Conservation (phyloP, 2,329 filamentous ascomycete genomes). For the Apiospora sp. region DNA sequence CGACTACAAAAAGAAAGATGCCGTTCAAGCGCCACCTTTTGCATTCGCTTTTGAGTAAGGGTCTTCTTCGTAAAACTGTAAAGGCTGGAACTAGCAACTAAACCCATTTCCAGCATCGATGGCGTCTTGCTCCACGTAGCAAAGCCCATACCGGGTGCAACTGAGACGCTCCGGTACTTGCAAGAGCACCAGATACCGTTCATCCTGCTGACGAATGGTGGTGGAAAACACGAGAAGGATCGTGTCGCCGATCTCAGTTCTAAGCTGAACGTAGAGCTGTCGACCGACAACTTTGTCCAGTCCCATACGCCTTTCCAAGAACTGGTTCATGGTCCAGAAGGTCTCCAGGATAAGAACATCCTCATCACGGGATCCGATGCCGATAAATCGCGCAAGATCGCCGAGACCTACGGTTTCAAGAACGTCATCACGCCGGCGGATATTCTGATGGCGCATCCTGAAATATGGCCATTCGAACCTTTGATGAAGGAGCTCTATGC, state of each 20-base stretch:
- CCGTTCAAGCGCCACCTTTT: constrained; percentile 29
- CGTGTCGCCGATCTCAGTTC: constrained; percentile 74
- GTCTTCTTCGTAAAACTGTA: constrained; percentile 21
- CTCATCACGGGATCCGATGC: constrained; percentile 77
- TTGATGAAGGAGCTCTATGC: constrained; percentile 70
- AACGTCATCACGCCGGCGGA: constrained; percentile 88
- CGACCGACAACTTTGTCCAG: constrained; percentile 79
- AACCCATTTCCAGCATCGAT: constrained; percentile 69
- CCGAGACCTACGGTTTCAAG: constrained; percentile 79
- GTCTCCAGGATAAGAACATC: constrained; percentile 71
- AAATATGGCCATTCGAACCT: constrained; percentile 84
- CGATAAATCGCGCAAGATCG: constrained; percentile 74
- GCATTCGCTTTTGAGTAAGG: constrained; percentile 47
- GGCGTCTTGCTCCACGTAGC: constrained; percentile 91
- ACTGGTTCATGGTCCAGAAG: constrained; percentile 64
- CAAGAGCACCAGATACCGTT: constrained; percentile 82
- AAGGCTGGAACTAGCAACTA: constrained; percentile 5
- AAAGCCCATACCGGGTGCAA: constrained; percentile 79
- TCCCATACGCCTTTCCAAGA: constrained; percentile 90
- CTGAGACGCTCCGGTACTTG: constrained; percentile 76
- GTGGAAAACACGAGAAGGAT: constrained; percentile 81
- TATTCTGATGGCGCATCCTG: constrained; percentile 76
- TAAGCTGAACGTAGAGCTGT: constrained; percentile 70
- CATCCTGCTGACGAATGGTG: constrained; percentile 95
- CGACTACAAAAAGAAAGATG: constrained; percentile 11